phyloP scores from a whole-genome alignment of 768 basidiomycete genomes.

The Fistulinella prunicolor region DNA sequence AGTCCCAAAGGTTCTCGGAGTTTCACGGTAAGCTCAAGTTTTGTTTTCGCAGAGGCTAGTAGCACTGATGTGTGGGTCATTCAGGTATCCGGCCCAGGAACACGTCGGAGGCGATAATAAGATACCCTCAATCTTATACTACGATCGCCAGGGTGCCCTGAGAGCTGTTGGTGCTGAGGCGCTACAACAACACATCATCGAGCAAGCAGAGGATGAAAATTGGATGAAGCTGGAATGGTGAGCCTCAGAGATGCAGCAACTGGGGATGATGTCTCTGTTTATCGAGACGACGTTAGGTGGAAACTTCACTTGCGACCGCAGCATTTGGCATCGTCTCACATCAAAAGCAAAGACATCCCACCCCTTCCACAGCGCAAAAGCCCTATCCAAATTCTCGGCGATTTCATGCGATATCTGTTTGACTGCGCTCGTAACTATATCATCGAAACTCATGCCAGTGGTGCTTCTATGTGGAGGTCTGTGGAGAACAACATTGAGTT shows the following conservation, averaged over 20 bases:
- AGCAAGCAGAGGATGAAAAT: constrained; percentile 36
- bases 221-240: constrained; percentile 42
- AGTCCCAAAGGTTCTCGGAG: constrained; percentile 28
- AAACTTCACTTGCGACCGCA: constrained; percentile 36
- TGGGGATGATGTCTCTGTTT: not conserved
- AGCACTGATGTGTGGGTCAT: not conserved
- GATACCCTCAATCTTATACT: constrained; percentile 48
- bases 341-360: constrained; percentile 19
- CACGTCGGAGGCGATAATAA: constrained; percentile 45
- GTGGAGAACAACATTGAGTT: constrained; percentile 20
- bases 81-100: constrained; percentile 48
- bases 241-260: not conserved
- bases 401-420: constrained; percentile 31
- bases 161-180: constrained; percentile 47
- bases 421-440: constrained; percentile 22
- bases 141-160: constrained; percentile 39
- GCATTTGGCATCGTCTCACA: constrained; percentile 21
- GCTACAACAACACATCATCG: constrained; percentile 31
- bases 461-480: constrained; percentile 22
- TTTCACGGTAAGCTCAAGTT: constrained; percentile 21
- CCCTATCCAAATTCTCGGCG: constrained; percentile 20
- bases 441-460: constrained; percentile 27
- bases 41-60: not conserved
- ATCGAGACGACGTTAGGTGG: constrained; percentile 21
- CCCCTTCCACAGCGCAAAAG: constrained; percentile 22